Percentiles rank a stretch among this genome's conserved stretches.
Conservation (phyloP, 2,329 filamentous ascomycete genomes). For the Colletotrichum tamarilloi region DNA sequence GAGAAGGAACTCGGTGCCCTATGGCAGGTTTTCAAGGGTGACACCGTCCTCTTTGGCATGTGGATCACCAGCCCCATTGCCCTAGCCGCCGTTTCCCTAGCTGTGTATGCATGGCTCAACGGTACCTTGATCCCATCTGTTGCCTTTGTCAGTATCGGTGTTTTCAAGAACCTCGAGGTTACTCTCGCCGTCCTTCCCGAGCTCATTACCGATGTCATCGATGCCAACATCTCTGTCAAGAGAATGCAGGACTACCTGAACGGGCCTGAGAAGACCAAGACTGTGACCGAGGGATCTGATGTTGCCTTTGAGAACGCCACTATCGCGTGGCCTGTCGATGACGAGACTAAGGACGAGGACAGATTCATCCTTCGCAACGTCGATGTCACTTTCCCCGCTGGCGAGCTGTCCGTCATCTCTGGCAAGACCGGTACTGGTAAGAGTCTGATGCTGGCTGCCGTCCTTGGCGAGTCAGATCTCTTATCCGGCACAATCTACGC, state of each 20-base stretch:
- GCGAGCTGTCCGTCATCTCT: conserved; percentile 79
- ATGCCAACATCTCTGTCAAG: conserved; percentile 78
- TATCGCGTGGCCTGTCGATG: conserved; percentile 80
- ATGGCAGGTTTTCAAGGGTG: conserved; percentile 73
- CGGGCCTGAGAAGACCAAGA: conserved; percentile 71
- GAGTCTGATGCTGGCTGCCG: conserved; percentile 77
- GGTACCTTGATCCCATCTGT: conserved; percentile 75
- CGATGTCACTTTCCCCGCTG: conserved; percentile 73
- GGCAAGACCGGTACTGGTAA: conserved; percentile 85
- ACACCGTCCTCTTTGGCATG: conserved; percentile 72
- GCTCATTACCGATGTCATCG: conserved; percentile 75
- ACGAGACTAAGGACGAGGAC: conserved; percentile 64
- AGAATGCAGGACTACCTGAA: conserved; percentile 79
- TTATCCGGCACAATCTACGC: conserved; percentile 70
- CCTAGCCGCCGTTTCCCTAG: conserved; percentile 77
- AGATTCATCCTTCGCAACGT: conserved; percentile 75
- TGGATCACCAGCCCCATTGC: conserved; percentile 81
- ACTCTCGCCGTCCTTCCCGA: conserved; percentile 79
- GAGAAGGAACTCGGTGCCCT: conserved; percentile 74
- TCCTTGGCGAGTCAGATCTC: conserved; percentile 81
- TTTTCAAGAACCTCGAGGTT: conserved; percentile 80
- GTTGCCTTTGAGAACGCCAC: conserved; percentile 75
- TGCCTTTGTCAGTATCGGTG: conserved; percentile 81
- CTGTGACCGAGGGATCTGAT: conserved; percentile 64
- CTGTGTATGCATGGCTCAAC: conserved; percentile 73